A percentile compares a stretch with the other conserved stretches of the same genome.
Conservation (phyloP, 2,329 filamentous ascomycete species). For the Fusarium decemcellulare region DNA sequence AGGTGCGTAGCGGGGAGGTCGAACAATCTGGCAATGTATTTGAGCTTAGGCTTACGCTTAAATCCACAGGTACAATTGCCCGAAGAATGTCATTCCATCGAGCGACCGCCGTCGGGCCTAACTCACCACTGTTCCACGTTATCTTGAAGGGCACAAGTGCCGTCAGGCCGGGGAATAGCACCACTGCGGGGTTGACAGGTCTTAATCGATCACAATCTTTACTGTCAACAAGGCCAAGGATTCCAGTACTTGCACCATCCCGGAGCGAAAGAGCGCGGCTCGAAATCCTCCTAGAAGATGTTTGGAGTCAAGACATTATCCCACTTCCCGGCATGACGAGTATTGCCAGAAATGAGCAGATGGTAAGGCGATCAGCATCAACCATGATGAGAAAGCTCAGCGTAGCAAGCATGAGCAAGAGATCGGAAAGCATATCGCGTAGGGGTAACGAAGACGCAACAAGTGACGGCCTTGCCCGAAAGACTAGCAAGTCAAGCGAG, state of each 20-base stretch:
- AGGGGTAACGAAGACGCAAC: constrained; percentile 20
- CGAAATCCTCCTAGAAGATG: constrained; percentile 80
- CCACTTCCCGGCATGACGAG: constrained; percentile 86
- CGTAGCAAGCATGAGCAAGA: constrained; percentile 82
- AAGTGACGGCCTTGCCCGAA: constrained; percentile 15
- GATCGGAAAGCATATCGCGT: constrained; percentile 70
- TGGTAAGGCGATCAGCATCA: constrained; percentile 84
- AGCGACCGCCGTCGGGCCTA: constrained; percentile 80
- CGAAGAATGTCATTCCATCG: constrained; percentile 84
- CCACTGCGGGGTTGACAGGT: constrained; percentile 58
- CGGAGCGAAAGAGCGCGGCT: constrained; percentile 83
- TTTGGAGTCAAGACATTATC: constrained; percentile 86
- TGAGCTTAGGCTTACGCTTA: constrained; percentile 12
- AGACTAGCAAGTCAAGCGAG: constrained; percentile 33
- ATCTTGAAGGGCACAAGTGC: constrained; percentile 89
- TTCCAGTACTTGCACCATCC: constrained; percentile 80
- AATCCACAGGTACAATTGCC: constrained; percentile 68
- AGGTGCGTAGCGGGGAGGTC: constrained; percentile 57
- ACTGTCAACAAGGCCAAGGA: constrained; percentile 74
- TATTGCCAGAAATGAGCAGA: constrained; percentile 75
- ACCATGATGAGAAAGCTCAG: constrained; percentile 92
- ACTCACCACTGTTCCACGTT: constrained; percentile 78
- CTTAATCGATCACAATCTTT: constrained; percentile 87
- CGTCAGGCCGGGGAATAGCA: constrained; percentile 67
- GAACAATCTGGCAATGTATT: too few relatives aligned